These are phyloP conservation scores for Raffaelea albimanens DNA, from an alignment of 2,329 filamentous ascomycete species.

Conservation along the genomic window DNA sequence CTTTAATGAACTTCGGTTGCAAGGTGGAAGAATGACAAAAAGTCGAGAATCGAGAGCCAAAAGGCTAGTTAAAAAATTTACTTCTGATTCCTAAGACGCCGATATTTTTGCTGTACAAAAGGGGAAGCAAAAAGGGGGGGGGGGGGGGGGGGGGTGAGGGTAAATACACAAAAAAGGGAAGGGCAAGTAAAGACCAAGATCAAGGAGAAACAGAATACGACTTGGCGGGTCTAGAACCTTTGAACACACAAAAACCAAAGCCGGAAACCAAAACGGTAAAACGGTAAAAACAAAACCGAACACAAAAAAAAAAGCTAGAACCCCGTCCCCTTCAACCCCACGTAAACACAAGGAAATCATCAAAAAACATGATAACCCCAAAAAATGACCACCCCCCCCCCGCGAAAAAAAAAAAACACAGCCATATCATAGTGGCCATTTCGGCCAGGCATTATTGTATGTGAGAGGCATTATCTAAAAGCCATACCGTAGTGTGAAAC, in stretches of 20 bases:
- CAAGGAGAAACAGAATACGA: too few species aligned
- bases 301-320: not conserved
- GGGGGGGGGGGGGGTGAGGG: too few species aligned
- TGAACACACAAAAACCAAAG: too few species aligned
- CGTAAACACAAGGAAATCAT: not conserved
- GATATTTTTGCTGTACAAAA: too few species aligned
- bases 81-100: too few species aligned
- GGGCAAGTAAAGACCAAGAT: too few species aligned
- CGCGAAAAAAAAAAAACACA: not conserved
- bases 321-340: not conserved
- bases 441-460: slow-evolving; percentile 5
- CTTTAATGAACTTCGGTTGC: too few species aligned
- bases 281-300: not conserved
- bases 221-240: too few species aligned
- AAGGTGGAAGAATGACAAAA: too few species aligned
- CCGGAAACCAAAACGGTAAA: not conserved
- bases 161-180: too few species aligned
- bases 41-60: not conserved
- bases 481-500: not conserved
- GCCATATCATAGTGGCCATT: not conserved
- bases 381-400: not conserved
- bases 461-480: slow-evolving; percentile 7
- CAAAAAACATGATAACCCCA: not conserved
- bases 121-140: too few species aligned
- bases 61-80: not conserved